Conservation (phyloP, 139 green algal species). For the Chlamydomonas sphaeroides region DNA sequence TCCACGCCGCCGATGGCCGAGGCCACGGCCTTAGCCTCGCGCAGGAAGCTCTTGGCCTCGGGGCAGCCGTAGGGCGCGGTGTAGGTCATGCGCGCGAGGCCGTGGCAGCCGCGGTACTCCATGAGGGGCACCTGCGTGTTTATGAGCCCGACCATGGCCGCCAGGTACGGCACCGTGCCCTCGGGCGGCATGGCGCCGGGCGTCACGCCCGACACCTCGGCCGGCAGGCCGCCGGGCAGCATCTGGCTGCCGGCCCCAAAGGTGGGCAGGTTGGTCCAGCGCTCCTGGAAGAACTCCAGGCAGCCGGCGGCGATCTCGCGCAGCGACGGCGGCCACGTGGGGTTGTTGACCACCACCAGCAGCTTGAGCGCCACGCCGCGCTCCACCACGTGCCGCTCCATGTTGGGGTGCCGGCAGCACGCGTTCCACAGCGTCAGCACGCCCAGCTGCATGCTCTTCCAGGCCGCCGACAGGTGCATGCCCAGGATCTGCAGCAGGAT, state of each 20-base stretch:
- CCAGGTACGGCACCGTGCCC: slow-evolving; percentile 47
- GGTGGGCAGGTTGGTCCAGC: slow-evolving; percentile 38
- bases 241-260: slow-evolving; percentile 17
- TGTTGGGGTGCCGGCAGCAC: slow-evolving; percentile 52
- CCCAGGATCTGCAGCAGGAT: slow-evolving; percentile 64
- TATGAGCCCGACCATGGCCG: slow-evolving; percentile 56
- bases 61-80: slow-evolving; percentile 55
- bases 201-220: slow-evolving; percentile 21
- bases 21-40: slow-evolving; percentile 62
- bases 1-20: slow-evolving; percentile 62
- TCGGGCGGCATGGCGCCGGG: background rate
- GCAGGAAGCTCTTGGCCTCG: slow-evolving; percentile 43
- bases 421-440: slow-evolving; percentile 69
- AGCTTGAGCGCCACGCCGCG: slow-evolving; percentile 47
- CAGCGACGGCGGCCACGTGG: slow-evolving; percentile 69
- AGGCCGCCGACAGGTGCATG: slow-evolving; percentile 41
- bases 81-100: slow-evolving; percentile 64
- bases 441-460: slow-evolving; percentile 61
- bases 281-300: slow-evolving; percentile 72
- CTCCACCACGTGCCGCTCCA: slow-evolving; percentile 67
- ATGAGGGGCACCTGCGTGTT: slow-evolving; percentile 63
- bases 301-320: slow-evolving; percentile 69
- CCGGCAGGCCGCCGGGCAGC: slow-evolving; percentile 13
- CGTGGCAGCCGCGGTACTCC: slow-evolving; percentile 71
- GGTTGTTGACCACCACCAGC: slow-evolving; percentile 35